Percentiles rank a stretch among this genome's conserved stretches.
phyloP scores from a whole-genome alignment of 1,284 basidiomycete genomes.

The Mycena citricolor region DNA sequence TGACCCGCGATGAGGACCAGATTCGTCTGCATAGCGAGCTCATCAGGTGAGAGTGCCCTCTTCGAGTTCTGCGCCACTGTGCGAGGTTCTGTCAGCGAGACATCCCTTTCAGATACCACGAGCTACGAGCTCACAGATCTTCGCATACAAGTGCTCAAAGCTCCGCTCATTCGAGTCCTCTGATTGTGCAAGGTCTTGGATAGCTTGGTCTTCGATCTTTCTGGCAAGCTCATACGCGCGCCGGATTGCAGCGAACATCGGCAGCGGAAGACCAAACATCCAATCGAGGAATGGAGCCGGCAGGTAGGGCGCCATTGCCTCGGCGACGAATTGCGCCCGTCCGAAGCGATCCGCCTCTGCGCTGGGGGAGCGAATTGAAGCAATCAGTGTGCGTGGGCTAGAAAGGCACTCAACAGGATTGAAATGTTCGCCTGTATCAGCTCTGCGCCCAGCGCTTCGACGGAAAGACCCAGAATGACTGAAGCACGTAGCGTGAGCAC shows the following conservation, averaged over 20 bases:
- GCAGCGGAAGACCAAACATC: slow-evolving; percentile 11
- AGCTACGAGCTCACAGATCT: slow-evolving; percentile 9
- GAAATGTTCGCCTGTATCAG: too few relatives aligned
- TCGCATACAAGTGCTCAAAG: slow-evolving; percentile 5
- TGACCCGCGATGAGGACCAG: slow-evolving; percentile 7
- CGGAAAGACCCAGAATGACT: too few relatives aligned
- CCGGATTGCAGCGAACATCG: slow-evolving; percentile 6
- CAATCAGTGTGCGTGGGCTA: slow-evolving; percentile 4
- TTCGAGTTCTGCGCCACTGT: too few relatives aligned
- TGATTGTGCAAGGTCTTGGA: slow-evolving; percentile 9
- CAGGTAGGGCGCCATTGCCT: slow-evolving; percentile 14
- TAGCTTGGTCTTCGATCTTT: slow-evolving; percentile 10
- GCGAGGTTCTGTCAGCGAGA: too few relatives aligned
- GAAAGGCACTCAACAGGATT: slow-evolving; percentile 9
- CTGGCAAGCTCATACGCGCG: slow-evolving; percentile 11
- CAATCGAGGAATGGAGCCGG: slow-evolving; percentile 11
- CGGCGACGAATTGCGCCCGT: slow-evolving; percentile 16
- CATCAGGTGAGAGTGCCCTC: slow-evolving; percentile 1
- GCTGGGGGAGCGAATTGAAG: too few relatives aligned
- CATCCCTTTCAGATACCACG: slow-evolving; percentile 4
- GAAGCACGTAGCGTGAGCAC: slow-evolving; percentile 15
- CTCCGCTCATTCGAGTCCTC: too few relatives aligned
- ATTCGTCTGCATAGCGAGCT: not conserved
- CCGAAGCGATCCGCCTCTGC: too few relatives aligned
- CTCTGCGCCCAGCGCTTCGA: too few relatives aligned